Base-by-base conservation (phyloP, 345 rosid genomes). In the Triadica sebifera region DNA sequence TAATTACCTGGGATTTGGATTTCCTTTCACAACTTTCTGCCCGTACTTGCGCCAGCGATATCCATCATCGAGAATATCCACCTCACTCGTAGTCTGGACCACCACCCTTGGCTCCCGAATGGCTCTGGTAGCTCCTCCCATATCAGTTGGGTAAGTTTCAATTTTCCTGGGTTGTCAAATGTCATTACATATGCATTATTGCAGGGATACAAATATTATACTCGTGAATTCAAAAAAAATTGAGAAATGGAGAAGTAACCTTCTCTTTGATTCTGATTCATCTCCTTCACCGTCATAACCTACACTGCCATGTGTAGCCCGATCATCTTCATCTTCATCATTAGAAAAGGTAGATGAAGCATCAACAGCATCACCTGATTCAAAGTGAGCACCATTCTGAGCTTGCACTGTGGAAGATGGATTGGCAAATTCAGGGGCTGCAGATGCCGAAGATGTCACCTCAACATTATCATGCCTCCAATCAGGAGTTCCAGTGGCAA, bases 21-120 rank as follows among this genome's bases (percentile, higher is more conserved):
- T 95, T 71, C 99, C 99, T 89, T 95, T 95, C 52, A 95, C 99
- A 55, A 95, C 99, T 86, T 95, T 95, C 86, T 95, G 99, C 62
- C 99, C 98, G 65, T 95, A 95, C 81, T 95, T 95, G 78, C 98
- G 85, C 99, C 99, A 95, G 50, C 96, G 91, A 75, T 95, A 95
- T 20, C 99, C 97, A 83, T 95, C 99, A 51, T 95, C 99, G 7
- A 95, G 94, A 68, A 95, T 95, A 79, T 93, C 96, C 56, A 95
- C 97, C 76, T 93, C 99, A 70, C 99, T 95, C 8, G 96, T 93
- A 74, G 99, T 95, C 85, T 95, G 99, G 72, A 95, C 99, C 63
- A 95, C 98, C 38, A 95, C 98, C 82, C 99, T 89, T 17, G 99
- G 98, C 75, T 95, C 99, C 19, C 99, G 94, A 74, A 91, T 93